These are phyloP conservation scores for Glycine soja DNA, from an alignment of 306 rosid species.

Conservation along the genomic window DNA sequence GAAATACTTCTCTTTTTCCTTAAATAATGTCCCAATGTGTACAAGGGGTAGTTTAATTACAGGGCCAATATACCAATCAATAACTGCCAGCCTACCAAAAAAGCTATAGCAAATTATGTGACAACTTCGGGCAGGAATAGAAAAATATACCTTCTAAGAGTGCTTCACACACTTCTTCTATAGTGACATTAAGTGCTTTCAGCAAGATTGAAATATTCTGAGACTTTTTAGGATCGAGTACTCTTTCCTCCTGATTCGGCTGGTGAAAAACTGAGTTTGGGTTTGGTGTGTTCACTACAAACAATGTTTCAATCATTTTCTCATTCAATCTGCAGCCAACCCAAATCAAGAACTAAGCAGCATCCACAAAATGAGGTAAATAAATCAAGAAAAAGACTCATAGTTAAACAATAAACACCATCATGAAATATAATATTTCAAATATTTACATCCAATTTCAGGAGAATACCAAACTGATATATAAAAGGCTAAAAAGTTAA, in stretches of 20 bases:
- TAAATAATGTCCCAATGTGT: constrained; percentile 15
- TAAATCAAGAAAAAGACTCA: not conserved
- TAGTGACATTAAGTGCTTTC: constrained; percentile 83
- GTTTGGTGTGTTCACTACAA: constrained; percentile 64
- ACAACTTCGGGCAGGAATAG: not conserved
- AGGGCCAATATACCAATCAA: not conserved
- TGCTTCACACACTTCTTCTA: constrained; percentile 90
- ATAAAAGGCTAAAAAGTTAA: not conserved
- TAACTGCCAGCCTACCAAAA: not conserved
- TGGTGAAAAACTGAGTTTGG: constrained; percentile 50
- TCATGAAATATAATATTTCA: not conserved
- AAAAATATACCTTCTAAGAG: constrained; percentile 77
- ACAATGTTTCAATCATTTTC: constrained; percentile 90
- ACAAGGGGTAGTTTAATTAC: not conserved
- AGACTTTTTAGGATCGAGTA: constrained; percentile 94
- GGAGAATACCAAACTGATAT: constrained; percentile 15
- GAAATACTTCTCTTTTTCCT: not conserved
- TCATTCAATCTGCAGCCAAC: constrained; percentile 80
- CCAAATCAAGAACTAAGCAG: constrained; percentile 50
- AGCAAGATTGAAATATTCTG: constrained; percentile 92
- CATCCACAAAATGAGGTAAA: not conserved
- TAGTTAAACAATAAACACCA: constrained; percentile 51
- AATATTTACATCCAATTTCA: not conserved
- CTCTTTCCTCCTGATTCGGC: constrained; percentile 68
- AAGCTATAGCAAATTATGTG: constrained; percentile 4